These are phyloP conservation scores for Arachnomyces sp. DNA, from an alignment of 2,329 filamentous ascomycete species.

Conservation along the genomic window DNA sequence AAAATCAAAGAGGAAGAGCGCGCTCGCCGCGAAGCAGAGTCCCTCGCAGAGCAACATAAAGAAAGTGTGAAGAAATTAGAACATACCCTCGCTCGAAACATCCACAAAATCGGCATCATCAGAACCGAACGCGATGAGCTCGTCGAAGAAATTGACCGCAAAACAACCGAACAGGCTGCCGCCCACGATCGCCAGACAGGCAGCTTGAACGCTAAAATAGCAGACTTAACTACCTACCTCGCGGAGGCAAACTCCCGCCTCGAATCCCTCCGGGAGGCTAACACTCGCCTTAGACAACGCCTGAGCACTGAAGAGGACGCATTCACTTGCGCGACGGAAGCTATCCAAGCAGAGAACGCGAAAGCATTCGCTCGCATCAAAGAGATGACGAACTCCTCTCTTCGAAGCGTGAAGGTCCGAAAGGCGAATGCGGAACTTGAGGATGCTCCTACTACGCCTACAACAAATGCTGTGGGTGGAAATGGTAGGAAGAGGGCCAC, in stretches of 20 bases:
- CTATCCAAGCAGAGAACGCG: conserved; percentile 24
- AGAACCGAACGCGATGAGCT: conserved; percentile 22
- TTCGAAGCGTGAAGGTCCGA: conserved; percentile 22
- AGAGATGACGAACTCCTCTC: conserved; percentile 9
- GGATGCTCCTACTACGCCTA: conserved; percentile 17
- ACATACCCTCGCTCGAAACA: conserved; percentile 26
- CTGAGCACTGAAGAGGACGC: conserved; percentile 28
- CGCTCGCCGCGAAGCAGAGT: conserved; percentile 27
- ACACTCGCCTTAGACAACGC: conserved; percentile 29
- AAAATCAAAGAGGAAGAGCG: conserved; percentile 26
- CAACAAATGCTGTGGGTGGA: conserved; percentile 14
- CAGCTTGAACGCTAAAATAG: conserved; percentile 34
- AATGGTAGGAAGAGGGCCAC: conserved; percentile 2
- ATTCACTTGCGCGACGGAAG: conserved; percentile 28
- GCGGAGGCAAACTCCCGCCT: conserved; percentile 27
- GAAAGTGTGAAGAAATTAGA: conserved; percentile 30
- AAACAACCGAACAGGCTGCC: conserved; percentile 16
- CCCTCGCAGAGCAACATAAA: conserved; percentile 26
- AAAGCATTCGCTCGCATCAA: conserved; percentile 17
- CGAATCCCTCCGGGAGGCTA: conserved; percentile 27
- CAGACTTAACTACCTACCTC: conserved; percentile 32
- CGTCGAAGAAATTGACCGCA: conserved; percentile 18
- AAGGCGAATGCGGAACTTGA: conserved; percentile 33
- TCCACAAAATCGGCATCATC: conserved; percentile 26
- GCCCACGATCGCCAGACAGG: conserved; percentile 29